These are phyloP conservation scores for Trametes polyzona DNA, from an alignment of 1,284 basidiomycete species.

Conservation along the genomic window DNA sequence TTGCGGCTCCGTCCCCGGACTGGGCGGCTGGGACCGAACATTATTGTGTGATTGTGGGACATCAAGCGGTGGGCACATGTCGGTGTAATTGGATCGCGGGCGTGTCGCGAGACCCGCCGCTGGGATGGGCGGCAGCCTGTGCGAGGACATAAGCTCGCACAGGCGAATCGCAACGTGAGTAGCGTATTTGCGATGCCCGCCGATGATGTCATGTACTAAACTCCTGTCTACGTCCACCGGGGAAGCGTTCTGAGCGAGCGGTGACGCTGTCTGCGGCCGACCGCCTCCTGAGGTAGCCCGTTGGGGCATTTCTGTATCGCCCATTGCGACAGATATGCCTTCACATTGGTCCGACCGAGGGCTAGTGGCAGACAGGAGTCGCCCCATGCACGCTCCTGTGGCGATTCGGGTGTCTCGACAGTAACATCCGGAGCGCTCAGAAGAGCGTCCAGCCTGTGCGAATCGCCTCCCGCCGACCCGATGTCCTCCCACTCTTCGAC, in stretches of 20 bases:
- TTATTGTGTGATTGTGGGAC: slow-evolving; percentile 6
- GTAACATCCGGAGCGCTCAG: slow-evolving; percentile 3
- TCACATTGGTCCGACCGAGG: slow-evolving; percentile 4
- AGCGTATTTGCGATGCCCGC: neutral
- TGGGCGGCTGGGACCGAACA: neutral
- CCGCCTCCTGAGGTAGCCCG: slow-evolving; percentile 1
- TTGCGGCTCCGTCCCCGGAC: neutral
- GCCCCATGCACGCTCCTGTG: neutral
- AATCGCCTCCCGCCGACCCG: neutral
- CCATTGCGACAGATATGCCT: neutral
- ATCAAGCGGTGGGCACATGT: slow-evolving; percentile 10
- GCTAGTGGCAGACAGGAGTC: neutral
- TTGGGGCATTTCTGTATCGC: neutral
- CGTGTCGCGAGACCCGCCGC: slow-evolving; percentile 1
- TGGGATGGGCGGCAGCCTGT: neutral
- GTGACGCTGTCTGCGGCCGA: slow-evolving; percentile 6
- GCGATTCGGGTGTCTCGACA: neutral
- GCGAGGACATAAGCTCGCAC: slow-evolving; percentile 12
- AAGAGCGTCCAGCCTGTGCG: neutral
- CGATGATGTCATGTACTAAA: slow-evolving; percentile 4
- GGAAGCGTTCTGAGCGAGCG: slow-evolving; percentile 10
- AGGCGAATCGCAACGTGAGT: slow-evolving; percentile 23
- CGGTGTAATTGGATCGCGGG: neutral
- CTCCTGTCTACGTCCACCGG: slow-evolving; percentile 11
- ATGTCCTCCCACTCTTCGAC: slow-evolving; percentile 11